Base-by-base conservation (phyloP, 2,329 filamentous ascomycete species). In the Neofusicoccum ribis region DNA sequence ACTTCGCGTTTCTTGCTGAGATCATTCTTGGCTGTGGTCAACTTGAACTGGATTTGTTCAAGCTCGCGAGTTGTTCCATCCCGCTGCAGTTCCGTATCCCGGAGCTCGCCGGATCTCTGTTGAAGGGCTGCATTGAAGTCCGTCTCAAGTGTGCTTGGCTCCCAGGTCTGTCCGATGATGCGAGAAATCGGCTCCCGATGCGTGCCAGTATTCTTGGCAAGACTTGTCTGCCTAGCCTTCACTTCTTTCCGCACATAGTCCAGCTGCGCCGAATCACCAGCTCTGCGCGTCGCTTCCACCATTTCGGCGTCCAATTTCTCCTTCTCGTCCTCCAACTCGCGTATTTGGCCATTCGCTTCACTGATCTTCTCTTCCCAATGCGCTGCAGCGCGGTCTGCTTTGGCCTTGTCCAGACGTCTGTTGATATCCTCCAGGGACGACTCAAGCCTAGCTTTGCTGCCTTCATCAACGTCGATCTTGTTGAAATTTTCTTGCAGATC, bases 401-500 rank as follows among this genome's bases (percentile, higher is more conserved):
- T 89, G 3, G 87, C 83, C 62, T 85, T 83, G 52, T 84, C 78
- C 15, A 96, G 82, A 39, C 84, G 85, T 17, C 81, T 80, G 67
- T 90, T 86, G 0, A 91, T 83, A 44, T 95, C 91, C 43, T 87
- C 85, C 56, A 91, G 85, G 62, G 90, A 89, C 15, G 88, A 86
- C 71, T 95, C 90, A 6, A 97, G 83, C 3, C 91, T 83, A 31
- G 91, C 90, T 75, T 92, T 91, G 37, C 87, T 86, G 3, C 93
- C 93, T 78, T 98, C 94, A 70, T 99, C 94, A 36, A 93, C 85
- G 41, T 90, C 85, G 64, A 99, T 89, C n/a, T 83, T 82, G 70
- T 89, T 85, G 37, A 92, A 82, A 37, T 90, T 87, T 52, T 81
- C 84, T 72, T 96, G 91, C 39, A 93, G 82, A 0, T 81, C 79